Base-by-base conservation (phyloP, 2,329 filamentous ascomycete species). In the Acrodontium crateriforme region DNA sequence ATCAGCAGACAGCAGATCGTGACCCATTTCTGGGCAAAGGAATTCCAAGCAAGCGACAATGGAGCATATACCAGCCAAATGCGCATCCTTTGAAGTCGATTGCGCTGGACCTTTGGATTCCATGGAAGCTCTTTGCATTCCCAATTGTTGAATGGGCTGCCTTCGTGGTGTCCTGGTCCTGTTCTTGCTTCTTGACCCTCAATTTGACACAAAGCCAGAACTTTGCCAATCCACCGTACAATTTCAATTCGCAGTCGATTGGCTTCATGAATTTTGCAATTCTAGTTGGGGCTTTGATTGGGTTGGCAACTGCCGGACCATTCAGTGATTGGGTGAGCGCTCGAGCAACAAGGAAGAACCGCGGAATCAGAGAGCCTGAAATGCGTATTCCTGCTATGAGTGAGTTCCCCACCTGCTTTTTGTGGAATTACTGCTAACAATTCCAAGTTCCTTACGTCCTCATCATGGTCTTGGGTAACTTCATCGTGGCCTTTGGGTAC, bases 91-190 rank as follows among this genome's bases (percentile, higher is more conserved):
- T 54, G 36, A 56, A 53, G 38, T 59, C 55, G 13, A 54, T 74
- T 16, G 22, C 67, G 2, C 47, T 61, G 16, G 68, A 71, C 38
- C 55, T 77, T 13, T 72, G 63, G 62, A 59, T 69, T 6, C 73
- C 72, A 0, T 73, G 67, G 63, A 71, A 74, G 39, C 55, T 77
- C 1, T 66, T 73, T 43, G 39, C 59, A 0, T 77, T 70, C 47
- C 72, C 73, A 0, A 75, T 77, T 32, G 65, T 76, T 22, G 63
- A 74, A 36, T 70, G 72, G 32, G 59, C 71, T 1, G 61, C 67
- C 10, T 75, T 77, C 39, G 62, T 72, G 15, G 68, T 74, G 5
- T 69, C 64, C 14, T 76, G 69, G 67, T 60, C 59, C 6, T 69
- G 67, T 30, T 66, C 59, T 22, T 62, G 54, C 13, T 72, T 74